Base-by-base conservation (phyloP, 2,329 filamentous ascomycete genomes). In the Colletotrichum theobromicola region DNA sequence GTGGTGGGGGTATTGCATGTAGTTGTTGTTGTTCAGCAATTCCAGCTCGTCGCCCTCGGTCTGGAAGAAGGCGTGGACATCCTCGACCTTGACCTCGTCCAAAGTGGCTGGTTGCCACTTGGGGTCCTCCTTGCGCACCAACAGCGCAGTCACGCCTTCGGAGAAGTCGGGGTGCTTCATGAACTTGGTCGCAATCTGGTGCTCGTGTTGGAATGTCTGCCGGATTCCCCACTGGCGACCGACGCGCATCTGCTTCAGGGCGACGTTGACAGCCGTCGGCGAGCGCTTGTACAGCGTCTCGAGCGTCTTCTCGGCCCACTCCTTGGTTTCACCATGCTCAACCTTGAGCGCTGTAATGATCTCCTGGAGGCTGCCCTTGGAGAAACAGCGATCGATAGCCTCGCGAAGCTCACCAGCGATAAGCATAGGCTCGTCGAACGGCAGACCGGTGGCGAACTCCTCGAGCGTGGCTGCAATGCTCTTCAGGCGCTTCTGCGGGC, bases 161-260 rank as follows among this genome's bases (percentile, higher is more conserved):
- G 92, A 92, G 81, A 99, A 99, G 84, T 99, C 97, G 6, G 91
- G 94, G 82, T 97, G 93, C 71, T 89, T 89, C 96, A 99, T 98
- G 87, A 99, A 98, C 77, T 92, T 91, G 73, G 90, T 87, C 3
- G 96, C 95, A 74, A 99, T 95, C 81, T 93, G 90, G 84, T 97
- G 91, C 87, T 99, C 97, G 76, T 92, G 92, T 81, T 93, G 88
- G 88, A 98, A 99, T 1, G 96, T 93, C 84, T 98, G 90, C 18
- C 90, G 87, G 79, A 99, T 98, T 77, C 89, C 89, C 97, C 97
- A 98, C 37, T 87, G 81, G 78, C 87, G 85, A 75, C 94, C 95
- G 63, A 94, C 84, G 77, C 92, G 93, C 91, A 98, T 94, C 86
- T 98, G 95, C 78, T 91, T 90, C 70, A 98, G 90, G 3, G 96